Percentiles rank a stretch among this genome's conserved stretches.
Conservation (phyloP, 1,284 basidiomycete genomes). For the Microbotryum silenes-acaulis region DNA sequence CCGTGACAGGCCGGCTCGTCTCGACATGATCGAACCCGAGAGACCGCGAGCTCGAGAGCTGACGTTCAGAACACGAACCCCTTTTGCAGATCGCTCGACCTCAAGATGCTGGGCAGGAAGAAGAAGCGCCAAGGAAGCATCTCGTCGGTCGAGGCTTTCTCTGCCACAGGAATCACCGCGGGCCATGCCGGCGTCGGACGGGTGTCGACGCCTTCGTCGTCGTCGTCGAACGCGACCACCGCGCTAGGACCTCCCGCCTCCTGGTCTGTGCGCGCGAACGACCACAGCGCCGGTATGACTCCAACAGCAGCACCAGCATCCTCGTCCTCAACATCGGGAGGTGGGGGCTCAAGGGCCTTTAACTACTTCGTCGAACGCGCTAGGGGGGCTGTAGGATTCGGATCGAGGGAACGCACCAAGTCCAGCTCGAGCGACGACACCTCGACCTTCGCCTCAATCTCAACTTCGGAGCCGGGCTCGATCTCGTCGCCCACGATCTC, state of each 20-base stretch:
- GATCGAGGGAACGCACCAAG: neutral
- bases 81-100: neutral
- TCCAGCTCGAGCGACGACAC: constrained; percentile 2
- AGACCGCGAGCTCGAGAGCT: neutral
- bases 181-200: neutral
- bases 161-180: neutral
- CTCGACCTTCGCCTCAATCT: neutral
- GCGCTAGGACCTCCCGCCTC: neutral
- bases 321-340: too few relatives aligned
- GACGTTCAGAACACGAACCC: neutral
- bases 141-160: constrained; percentile 6
- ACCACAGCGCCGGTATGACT: too few relatives aligned
- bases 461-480: neutral
- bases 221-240: neutral
- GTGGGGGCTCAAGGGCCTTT: neutral
- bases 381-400: constrained; percentile 5
- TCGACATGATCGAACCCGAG: neutral
- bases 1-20: too few relatives aligned
- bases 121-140: constrained; percentile 11
- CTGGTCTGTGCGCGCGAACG: neutral
- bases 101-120: neutral
- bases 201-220: neutral
- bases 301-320: too few relatives aligned
- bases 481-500: neutral
- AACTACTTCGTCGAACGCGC: constrained; percentile 10